These are phyloP conservation scores for Eucalyptus rudis DNA, from an alignment of 345 rosid genomes.

Conservation along the genomic window DNA sequence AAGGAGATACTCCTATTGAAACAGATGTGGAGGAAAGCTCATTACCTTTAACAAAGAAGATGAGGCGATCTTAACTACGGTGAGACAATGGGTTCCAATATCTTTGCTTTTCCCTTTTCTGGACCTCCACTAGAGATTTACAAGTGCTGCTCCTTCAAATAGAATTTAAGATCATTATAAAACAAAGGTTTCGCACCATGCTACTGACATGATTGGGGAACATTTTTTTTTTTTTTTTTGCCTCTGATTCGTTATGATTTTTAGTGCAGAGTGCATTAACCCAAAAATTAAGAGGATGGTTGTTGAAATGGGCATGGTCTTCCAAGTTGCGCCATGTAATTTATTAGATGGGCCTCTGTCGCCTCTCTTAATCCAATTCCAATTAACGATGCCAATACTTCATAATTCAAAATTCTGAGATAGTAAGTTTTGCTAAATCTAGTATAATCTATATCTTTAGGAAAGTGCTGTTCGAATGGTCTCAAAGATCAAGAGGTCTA, in stretches of 20 bases:
- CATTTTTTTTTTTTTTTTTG: rapidly evolving
- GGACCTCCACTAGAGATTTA: no score
- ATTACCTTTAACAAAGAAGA: no score
- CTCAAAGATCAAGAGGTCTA: neutral
- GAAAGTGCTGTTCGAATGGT: neutral
- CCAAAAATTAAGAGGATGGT: neutral
- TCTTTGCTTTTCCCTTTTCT: no score
- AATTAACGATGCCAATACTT: neutral
- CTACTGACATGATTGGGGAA: no score
- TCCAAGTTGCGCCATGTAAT: neutral
- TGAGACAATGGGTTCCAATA: no score
- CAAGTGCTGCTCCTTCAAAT: no score
- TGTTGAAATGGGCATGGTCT: neutral
- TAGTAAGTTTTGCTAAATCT: neutral
- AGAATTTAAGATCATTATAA: no score
- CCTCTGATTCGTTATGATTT: neutral
- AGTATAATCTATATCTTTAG: neutral
- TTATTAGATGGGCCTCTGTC: rapidly evolving
- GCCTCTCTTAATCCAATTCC: neutral
- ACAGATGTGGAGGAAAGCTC: no score
- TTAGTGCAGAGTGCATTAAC: neutral
- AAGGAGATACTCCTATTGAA: no score
- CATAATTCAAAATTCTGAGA: neutral
- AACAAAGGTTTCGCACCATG: no score
- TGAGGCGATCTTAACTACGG: no score